phyloP scores from a whole-genome alignment of 2,329 filamentous ascomycete species.

The Pyrenophora graminea region DNA sequence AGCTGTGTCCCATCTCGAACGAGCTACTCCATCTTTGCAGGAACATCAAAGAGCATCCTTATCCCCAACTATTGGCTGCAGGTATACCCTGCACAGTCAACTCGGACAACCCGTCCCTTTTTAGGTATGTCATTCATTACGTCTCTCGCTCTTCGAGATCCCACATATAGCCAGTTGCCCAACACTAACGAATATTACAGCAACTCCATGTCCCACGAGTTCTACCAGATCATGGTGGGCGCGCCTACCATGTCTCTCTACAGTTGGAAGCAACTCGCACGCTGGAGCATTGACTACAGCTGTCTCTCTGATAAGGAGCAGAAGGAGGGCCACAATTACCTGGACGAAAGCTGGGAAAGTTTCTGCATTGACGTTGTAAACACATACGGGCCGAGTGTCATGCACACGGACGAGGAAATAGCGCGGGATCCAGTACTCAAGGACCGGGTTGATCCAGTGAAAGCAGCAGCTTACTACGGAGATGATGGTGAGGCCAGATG shows the following conservation, averaged over 20 bases:
- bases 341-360: constrained; percentile 60
- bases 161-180: not conserved
- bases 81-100: constrained; percentile 74
- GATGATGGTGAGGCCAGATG: not conserved
- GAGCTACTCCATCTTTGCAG: constrained; percentile 73
- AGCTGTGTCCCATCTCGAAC: constrained; percentile 77
- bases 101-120: constrained; percentile 75
- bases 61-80: constrained; percentile 71
- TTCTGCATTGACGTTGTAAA: constrained; percentile 62
- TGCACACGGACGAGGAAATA: not conserved
- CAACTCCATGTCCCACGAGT: constrained; percentile 74
- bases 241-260: constrained; percentile 68
- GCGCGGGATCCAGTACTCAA: not conserved
- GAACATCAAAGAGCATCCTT: constrained; percentile 66
- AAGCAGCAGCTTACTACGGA: not conserved
- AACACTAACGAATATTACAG: constrained; percentile 46
- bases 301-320: constrained; percentile 49
- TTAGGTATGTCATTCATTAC: constrained; percentile 54
- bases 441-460: not conserved
- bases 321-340: constrained; percentile 49
- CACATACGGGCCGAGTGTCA: constrained; percentile 31
- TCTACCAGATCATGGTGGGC: constrained; percentile 76
- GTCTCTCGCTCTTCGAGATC: not conserved
- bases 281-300: constrained; percentile 54
- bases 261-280: constrained; percentile 68